A percentile compares a stretch with the other conserved stretches of the same genome.
These are phyloP conservation scores for Alternaria gansuensis DNA, from an alignment of 2,329 filamentous ascomycete species.

Conservation along the genomic window DNA sequence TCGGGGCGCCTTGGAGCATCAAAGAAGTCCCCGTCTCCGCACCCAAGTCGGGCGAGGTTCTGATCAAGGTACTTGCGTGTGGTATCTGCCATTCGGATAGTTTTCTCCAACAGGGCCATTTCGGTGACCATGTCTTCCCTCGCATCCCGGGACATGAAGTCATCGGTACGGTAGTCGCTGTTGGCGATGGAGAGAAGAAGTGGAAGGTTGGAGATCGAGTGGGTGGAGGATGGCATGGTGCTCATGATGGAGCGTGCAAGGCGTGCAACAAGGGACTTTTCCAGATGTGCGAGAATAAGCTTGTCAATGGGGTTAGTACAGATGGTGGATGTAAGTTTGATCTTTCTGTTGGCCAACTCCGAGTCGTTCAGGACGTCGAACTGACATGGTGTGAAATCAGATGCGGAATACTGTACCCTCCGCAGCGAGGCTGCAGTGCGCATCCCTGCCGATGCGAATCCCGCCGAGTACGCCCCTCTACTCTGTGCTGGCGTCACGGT, in stretches of 20 bases:
- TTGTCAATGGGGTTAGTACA: slow-evolving; percentile 70
- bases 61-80: slow-evolving; percentile 76
- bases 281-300: slow-evolving; percentile 72
- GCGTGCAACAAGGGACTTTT: slow-evolving; percentile 70
- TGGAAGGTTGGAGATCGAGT: slow-evolving; percentile 72
- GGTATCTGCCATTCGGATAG: slow-evolving; percentile 75
- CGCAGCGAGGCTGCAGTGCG: slow-evolving; percentile 67
- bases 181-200: slow-evolving; percentile 65
- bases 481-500: slow-evolving; percentile 62
- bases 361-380: not conserved
- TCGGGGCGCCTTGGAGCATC: slow-evolving; percentile 63
- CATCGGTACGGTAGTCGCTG: slow-evolving; percentile 70
- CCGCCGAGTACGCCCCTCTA: slow-evolving; percentile 58
- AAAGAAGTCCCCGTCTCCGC: slow-evolving; percentile 67
- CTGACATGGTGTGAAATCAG: slow-evolving; percentile 27
- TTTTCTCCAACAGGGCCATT: slow-evolving; percentile 39
- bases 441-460: slow-evolving; percentile 59
- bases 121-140: slow-evolving; percentile 54
- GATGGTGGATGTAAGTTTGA: slow-evolving; percentile 70
- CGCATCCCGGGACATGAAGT: slow-evolving; percentile 75
- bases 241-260: slow-evolving; percentile 69
- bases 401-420: slow-evolving; percentile 69
- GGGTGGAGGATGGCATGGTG: slow-evolving; percentile 75
- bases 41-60: slow-evolving; percentile 67
- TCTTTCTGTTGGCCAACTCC: not conserved